These are phyloP conservation scores for Solanum hybrid DNA, from an alignment of 305 asterid genomes.

Conservation along the genomic window DNA sequence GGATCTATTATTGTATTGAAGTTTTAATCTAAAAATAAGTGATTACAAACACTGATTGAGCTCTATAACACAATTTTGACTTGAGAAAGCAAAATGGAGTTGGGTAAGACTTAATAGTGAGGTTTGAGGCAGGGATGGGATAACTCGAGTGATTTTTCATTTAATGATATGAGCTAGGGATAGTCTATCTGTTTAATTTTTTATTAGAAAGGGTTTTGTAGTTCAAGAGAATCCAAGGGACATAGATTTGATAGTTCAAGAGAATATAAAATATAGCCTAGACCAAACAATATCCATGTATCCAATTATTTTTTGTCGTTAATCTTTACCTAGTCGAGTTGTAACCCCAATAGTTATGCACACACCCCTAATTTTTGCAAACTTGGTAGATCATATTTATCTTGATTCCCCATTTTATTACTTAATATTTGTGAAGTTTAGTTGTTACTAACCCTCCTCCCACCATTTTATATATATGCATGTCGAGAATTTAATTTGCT, in stretches of 20 bases:
- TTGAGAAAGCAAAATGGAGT: background rate
- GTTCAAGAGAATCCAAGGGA: background rate
- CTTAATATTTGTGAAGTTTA: background rate
- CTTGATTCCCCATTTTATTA: background rate
- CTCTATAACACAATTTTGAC: background rate
- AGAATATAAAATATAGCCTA: background rate
- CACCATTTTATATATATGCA: background rate
- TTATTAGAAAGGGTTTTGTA: background rate
- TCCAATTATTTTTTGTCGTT: background rate
- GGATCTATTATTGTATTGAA: background rate
- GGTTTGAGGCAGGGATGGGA: background rate
- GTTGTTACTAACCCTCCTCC: background rate
- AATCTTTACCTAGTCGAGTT: background rate
- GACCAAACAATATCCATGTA: background rate
- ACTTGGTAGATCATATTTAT: background rate
- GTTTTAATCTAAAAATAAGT: background rate
- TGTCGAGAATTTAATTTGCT: background rate
- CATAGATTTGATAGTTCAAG: background rate
- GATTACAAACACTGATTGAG: background rate
- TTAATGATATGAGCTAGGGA: background rate
- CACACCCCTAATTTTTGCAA: background rate
- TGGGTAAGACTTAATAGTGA: background rate
- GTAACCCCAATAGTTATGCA: background rate
- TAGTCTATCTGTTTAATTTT: background rate
- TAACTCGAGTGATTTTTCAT: background rate